Base-by-base conservation (phyloP, 257 asterid genomes). In the Fraxinus pennsylvanica region DNA sequence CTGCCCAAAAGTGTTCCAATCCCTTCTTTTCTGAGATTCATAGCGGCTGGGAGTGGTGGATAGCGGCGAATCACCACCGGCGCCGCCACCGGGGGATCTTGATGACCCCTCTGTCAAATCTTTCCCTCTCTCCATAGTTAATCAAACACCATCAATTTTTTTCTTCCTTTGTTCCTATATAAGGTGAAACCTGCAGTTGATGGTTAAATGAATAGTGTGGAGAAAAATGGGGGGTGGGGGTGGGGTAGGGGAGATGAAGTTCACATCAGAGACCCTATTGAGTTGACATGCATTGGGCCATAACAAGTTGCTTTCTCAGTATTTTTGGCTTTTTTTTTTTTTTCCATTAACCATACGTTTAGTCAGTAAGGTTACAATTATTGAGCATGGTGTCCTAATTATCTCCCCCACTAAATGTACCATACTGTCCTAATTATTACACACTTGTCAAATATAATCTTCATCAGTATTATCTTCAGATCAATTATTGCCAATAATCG, bases 1-100 rank as follows among this genome's bases (percentile, higher is more conserved):
- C 88, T 92, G 97, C 8, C 92, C 92, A 83, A 92, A 92, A 33
- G 97, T 90, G 84, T 92, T 92, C 97, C 97, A 92, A 72, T 92
- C 97, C 21, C 97, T 89, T 50, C 97, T 76, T 83, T 92, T 92
- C 41, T 90, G 94, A 2, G 94, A 89, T 52, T 89, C 96, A 52
- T 89, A 91, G 1, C 96, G 87, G 82, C 96, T 89, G 0, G 88
- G 94, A 0, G 87, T 76, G 3, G 72, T 35, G 0, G 80, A 74
- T 19, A 59, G 74, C 69, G 19, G 69, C 69, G 69, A 32, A 63
- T 63, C 69, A 27, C 39, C 29, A 69, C 57, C 32, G 77, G 59
- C 19, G 71, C 61, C 8, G 66, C 54, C 15, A 54, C 86, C 84
- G 1, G 86, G 79, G 74, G 89, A 83, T 86, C 89, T 83, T 43